Percentiles rank a stretch among this genome's conserved stretches.
Conservation (phyloP, 2,329 filamentous ascomycete genomes). For the Aspergillus eucalypticola region DNA sequence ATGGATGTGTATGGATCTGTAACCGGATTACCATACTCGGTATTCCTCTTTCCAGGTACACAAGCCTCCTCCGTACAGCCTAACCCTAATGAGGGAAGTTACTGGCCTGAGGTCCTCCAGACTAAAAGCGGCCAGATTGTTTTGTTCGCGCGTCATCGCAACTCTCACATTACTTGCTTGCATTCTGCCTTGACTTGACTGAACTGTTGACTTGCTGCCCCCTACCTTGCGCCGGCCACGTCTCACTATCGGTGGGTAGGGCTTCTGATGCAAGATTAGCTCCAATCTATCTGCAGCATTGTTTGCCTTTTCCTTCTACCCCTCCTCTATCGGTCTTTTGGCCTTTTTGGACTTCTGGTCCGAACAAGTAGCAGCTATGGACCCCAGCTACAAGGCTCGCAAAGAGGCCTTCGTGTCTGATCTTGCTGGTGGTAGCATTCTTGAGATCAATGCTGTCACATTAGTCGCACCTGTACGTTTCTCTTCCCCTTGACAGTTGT, state of each 20-base stretch:
- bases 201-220: not conserved
- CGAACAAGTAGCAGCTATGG: conserved; percentile 28
- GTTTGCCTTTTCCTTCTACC: not conserved
- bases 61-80: not conserved
- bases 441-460: conserved; percentile 85
- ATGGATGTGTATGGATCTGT: not conserved
- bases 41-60: not conserved
- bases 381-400: conserved; percentile 74
- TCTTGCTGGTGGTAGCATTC: conserved; percentile 76
- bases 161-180: not conserved
- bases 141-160: no score
- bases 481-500: no score
- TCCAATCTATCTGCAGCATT: not conserved
- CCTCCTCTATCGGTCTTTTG: not conserved
- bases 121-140: not conserved
- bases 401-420: conserved; percentile 97
- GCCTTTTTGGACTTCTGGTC: not conserved
- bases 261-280: conserved; percentile 4
- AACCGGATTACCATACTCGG: not conserved
- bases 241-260: not conserved
- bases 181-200: not conserved
- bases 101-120: not conserved
- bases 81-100: not conserved
- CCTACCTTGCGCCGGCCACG: not conserved
- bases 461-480: conserved; percentile 73